Conservation (phyloP, 495 filamentous ascomycete genomes). For the Lophiostoma macrostomum region DNA sequence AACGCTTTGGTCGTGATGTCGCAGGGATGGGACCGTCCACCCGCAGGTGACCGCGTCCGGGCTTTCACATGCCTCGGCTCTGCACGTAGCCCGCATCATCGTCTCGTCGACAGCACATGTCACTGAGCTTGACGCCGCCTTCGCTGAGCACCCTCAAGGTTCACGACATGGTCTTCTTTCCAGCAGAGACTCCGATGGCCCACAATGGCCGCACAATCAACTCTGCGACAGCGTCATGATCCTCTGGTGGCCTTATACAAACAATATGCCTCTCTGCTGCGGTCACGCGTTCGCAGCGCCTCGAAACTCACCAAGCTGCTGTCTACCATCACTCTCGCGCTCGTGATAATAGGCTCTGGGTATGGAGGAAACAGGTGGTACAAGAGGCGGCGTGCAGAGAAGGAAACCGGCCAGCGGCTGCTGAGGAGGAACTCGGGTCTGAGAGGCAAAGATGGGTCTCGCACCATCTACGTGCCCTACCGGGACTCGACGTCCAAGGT, state of each 20-base stretch:
- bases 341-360: constrained; percentile 71
- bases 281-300: constrained; percentile 56
- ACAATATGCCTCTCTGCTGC: constrained; percentile 62
- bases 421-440: constrained; percentile 90
- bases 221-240: constrained; percentile 67
- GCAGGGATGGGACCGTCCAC: too few relatives aligned
- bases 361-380: constrained; percentile 76
- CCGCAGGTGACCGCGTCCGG: too few relatives aligned
- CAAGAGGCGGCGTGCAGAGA: constrained; percentile 65
- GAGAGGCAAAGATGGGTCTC: constrained; percentile 85
- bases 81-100: too few relatives aligned
- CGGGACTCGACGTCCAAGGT: constrained; percentile 81
- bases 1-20: too few relatives aligned
- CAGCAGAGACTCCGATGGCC: constrained; percentile 12
- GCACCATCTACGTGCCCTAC: constrained; percentile 93
- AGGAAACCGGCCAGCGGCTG: constrained; percentile 72
- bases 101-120: background rate
- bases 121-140: background rate
- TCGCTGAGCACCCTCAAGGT: too few relatives aligned
- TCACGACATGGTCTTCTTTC: constrained; percentile 10
- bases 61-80: too few relatives aligned
- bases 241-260: constrained; percentile 65
- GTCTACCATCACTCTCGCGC: constrained; percentile 66
- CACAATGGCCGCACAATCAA: constrained; percentile 82
- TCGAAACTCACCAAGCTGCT: constrained; percentile 68